Evolutionary conservation across 2,329 filamentous ascomycete species (phyloP).

Genomic region (Penicillium hordei): DNA sequence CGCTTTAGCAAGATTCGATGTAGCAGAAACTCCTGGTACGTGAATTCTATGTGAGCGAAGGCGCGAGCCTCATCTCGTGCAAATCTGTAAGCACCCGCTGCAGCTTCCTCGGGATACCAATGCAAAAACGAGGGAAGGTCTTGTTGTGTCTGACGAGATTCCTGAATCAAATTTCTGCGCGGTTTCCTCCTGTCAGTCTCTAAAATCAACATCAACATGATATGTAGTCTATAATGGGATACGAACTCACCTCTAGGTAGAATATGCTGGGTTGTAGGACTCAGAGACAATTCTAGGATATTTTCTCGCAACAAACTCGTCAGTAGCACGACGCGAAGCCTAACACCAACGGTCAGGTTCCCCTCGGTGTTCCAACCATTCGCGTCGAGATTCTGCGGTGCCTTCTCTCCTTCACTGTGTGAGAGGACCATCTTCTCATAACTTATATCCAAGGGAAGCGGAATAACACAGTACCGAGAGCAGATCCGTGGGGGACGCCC

Average conservation of each 20-base stretch:
- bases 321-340: neutral
- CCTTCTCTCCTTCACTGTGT: slow-evolving; percentile 10
- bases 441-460: slow-evolving; percentile 22
- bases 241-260: neutral
- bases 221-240: neutral
- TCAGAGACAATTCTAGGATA: neutral
- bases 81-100: neutral
- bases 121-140: neutral
- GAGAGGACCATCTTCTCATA: slow-evolving; percentile 20
- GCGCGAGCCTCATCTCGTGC: neutral
- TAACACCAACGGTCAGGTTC: neutral
- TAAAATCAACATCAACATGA: neutral
- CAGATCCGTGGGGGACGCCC: slow-evolving; percentile 48
- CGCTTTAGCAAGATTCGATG: neutral
- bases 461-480: slow-evolving; percentile 36
- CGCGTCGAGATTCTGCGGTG: slow-evolving; percentile 14
- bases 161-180: neutral
- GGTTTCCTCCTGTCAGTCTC: neutral
- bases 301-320: neutral
- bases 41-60: slow-evolving; percentile 1
- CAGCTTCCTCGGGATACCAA: neutral
- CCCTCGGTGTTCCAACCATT: slow-evolving; percentile 27
- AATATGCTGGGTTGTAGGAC: neutral
- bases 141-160: neutral
- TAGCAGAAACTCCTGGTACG: slow-evolving; percentile 2